phyloP scores from a whole-genome alignment of 306 rosid genomes.

The Vicia faba region DNA sequence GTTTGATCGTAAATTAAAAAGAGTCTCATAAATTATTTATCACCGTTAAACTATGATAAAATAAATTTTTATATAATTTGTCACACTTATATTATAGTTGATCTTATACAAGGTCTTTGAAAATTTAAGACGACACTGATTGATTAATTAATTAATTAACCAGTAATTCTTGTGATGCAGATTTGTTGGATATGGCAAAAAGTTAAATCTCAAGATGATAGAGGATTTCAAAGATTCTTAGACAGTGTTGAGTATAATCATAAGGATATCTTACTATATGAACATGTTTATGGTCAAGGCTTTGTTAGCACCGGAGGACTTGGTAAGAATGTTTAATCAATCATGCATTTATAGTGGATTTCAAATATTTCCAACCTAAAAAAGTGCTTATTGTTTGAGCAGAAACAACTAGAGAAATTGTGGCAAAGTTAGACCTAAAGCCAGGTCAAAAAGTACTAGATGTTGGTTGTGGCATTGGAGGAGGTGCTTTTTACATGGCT shows the following conservation, averaged over 20 bases:
- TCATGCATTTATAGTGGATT: too few relatives aligned
- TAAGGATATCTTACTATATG: slow-evolving; percentile 54
- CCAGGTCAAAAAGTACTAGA: slow-evolving; percentile 76
- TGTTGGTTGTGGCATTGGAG: slow-evolving; percentile 96
- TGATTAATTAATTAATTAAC: too few relatives aligned
- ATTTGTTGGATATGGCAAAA: slow-evolving; percentile 89
- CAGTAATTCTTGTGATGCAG: slow-evolving; percentile 46
- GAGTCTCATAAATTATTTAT: too few relatives aligned
- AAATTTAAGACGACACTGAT: too few relatives aligned
- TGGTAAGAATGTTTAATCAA: slow-evolving; percentile 54
- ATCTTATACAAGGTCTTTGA: too few relatives aligned
- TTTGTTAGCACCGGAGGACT: slow-evolving; percentile 82
- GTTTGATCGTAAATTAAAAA: too few relatives aligned
- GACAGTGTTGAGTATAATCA: slow-evolving; percentile 65
- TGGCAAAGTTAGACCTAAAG: slow-evolving; percentile 66
- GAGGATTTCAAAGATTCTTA: slow-evolving; percentile 61
- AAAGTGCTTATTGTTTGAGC: slow-evolving; percentile 38
- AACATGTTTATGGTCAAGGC: slow-evolving; percentile 64
- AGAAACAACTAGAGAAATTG: slow-evolving; percentile 86
- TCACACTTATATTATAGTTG: too few relatives aligned
- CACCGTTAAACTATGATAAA: too few relatives aligned
- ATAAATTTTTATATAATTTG: too few relatives aligned
- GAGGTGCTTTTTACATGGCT: slow-evolving; percentile 95
- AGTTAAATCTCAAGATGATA: slow-evolving; percentile 55
- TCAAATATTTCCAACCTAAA: background rate